These are phyloP conservation scores for Lachancea fermentati DNA, from an alignment of 805 yeast genomes.

Conservation along the genomic window DNA sequence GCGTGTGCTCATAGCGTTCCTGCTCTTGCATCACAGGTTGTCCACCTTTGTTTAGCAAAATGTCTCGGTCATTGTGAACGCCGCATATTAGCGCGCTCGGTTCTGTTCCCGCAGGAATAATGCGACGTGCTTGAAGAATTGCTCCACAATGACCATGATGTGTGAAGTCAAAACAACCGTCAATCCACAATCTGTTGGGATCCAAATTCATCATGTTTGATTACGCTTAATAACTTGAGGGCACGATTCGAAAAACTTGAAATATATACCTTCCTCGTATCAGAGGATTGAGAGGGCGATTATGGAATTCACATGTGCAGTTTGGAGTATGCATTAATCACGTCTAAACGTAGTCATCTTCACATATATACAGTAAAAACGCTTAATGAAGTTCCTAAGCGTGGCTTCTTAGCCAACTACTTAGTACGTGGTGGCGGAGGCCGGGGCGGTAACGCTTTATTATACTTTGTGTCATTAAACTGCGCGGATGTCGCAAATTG, in stretches of 20 bases:
- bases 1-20: constrained; percentile 80
- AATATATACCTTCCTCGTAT: too few relatives aligned
- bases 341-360: too few relatives aligned
- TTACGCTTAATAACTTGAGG: too few relatives aligned
- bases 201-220: constrained; percentile 4
- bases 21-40: constrained; percentile 84
- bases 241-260: too few relatives aligned
- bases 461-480: too few relatives aligned
- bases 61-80: constrained; percentile 88
- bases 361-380: too few relatives aligned
- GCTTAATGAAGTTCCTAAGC: too few relatives aligned
- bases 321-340: too few relatives aligned
- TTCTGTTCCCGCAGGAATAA: constrained; percentile 59
- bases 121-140: constrained; percentile 82
- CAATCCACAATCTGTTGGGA: constrained; percentile 71
- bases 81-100: constrained; percentile 40
- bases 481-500: too few relatives aligned
- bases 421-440: neutral
- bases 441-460: neutral
- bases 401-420: too few relatives aligned
- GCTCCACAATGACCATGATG: constrained; percentile 99
- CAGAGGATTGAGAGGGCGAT: too few relatives aligned
- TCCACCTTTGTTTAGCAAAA: constrained; percentile 80
- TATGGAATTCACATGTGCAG: too few relatives aligned
- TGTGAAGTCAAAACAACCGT: constrained; percentile 96